Percentiles rank a stretch among this genome's conserved stretches.
Conservation (phyloP, 768 basidiomycete genomes). For the Cyclocybe aegerita region DNA sequence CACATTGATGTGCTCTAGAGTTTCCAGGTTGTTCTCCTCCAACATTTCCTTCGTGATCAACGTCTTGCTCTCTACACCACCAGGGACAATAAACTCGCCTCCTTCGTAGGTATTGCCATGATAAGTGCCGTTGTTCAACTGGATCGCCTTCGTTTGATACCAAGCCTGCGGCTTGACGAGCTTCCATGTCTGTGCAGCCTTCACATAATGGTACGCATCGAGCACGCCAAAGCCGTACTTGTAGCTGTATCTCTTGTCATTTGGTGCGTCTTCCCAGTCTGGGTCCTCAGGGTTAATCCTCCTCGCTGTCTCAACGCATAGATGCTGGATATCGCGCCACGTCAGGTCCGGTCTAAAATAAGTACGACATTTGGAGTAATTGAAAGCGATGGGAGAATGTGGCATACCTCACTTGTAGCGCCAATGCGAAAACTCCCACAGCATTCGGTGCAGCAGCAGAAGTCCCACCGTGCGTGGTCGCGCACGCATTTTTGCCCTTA, state of each 20-base stretch:
- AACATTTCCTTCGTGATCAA: conserved; percentile 68
- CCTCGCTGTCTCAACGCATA: conserved; percentile 75
- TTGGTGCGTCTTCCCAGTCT: conserved; percentile 86
- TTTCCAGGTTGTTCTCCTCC: conserved; percentile 75
- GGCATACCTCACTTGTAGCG: conserved; percentile 77
- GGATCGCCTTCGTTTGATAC: conserved; percentile 74
- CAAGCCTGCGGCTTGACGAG: conserved; percentile 94
- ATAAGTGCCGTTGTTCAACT: conserved; percentile 62
- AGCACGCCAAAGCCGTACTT: conserved; percentile 95
- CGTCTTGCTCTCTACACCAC: conserved; percentile 65
- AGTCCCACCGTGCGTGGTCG: conserved; percentile 87
- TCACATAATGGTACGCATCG: conserved; percentile 81
- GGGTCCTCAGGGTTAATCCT: conserved; percentile 86
- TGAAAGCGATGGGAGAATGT: conserved; percentile 1
- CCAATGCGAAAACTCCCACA: conserved; percentile 90
- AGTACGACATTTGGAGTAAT: conserved; percentile 6
- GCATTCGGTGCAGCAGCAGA: conserved; percentile 98
- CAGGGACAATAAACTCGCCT: conserved; percentile 63
- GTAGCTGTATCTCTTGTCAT: conserved; percentile 69
- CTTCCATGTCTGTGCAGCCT: conserved; percentile 77
- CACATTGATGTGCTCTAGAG: conserved; percentile 89
- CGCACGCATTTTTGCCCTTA: conserved; percentile 80
- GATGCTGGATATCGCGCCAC: conserved; percentile 95
- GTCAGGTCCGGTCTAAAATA: conserved; percentile 81
- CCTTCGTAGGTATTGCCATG: conserved; percentile 55